Base-by-base conservation (phyloP, 345 rosid genomes). In the Brassica cretica region DNA sequence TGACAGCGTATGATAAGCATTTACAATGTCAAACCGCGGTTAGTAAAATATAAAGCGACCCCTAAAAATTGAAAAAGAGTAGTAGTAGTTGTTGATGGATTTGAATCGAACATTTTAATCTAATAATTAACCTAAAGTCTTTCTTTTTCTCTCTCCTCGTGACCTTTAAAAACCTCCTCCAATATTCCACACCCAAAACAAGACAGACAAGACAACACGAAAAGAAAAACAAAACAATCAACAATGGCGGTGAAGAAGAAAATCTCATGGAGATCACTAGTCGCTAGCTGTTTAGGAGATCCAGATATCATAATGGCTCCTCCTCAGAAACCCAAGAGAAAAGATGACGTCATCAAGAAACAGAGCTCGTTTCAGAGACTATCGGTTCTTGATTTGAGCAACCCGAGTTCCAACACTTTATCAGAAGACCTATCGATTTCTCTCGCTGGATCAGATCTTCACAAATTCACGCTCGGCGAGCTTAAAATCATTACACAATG, bases 391-490 rank as follows among this genome's bases (percentile, higher is more conserved):
- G 98, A 93, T 78, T 80, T 90, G 79, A 93, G 98, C 78, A 82
- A 90, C 49, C 86, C 97, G 2, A 81, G 89, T 77, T 82, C 91
- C 19, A 80, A 68, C 5, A 85, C 83, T 16, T 64, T 88, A 1
- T 87, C 96, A 0, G 96, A 84, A 58, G 98, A 93, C 73, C 87
- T 93, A 21, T 93, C 98, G 0, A 72, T 82, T 0, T 93, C 98
- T 60, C 85, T 93, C 3, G 97, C 91, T 1, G 96, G 97, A 27
- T 89, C 98, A 0, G 87, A 93, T 44, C 89, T 93, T 67, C 94
- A 90, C n/a, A 80, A 61, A 0, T 93, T 93, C 39, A 88, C 90
- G 8, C 82, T 82, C 5, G 84, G 83, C 2, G 98, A 93, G 89
- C 86, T 93, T 55, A 93, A 87, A 82, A 74, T 91, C 76, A 86